Conservation (phyloP, 2,329 filamentous ascomycete species). For the Microsporum audouinii region DNA sequence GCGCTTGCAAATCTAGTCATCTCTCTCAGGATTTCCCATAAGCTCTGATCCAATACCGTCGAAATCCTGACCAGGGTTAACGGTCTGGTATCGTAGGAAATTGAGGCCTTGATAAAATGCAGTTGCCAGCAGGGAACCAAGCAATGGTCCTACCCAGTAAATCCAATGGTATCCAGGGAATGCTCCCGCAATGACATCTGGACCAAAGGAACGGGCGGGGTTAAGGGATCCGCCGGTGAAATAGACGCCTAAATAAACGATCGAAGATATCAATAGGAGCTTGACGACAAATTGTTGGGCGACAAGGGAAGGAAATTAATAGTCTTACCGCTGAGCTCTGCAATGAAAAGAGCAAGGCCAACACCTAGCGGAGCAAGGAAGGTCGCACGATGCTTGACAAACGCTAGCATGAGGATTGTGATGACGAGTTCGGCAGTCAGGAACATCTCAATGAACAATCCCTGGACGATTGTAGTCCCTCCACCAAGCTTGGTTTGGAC, state of each 20-base stretch:
- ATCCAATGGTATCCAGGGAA: constrained; percentile 42
- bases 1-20: not conserved
- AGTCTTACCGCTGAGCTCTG: constrained; percentile 37
- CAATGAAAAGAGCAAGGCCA: constrained; percentile 57
- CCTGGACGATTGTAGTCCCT: constrained; percentile 43
- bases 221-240: constrained; percentile 41
- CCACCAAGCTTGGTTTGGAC: constrained; percentile 47
- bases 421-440: constrained; percentile 53
- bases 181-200: constrained; percentile 34
- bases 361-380: constrained; percentile 62
- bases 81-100: constrained; percentile 33
- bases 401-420: constrained; percentile 57
- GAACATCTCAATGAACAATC: constrained; percentile 57
- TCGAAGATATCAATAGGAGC: not conserved
- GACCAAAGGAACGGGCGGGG: constrained; percentile 39
- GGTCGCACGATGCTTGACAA: constrained; percentile 62
- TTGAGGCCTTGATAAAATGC: constrained; percentile 41
- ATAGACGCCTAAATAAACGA: constrained; percentile 28
- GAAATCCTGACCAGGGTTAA: constrained; percentile 48
- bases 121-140: constrained; percentile 38
- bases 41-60: constrained; percentile 20
- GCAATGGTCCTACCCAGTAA: constrained; percentile 39
- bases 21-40: not conserved
- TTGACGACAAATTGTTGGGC: not conserved
- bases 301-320: not conserved